These are phyloP conservation scores for Rosa chinensis DNA, from an alignment of 306 rosid species.

Conservation along the genomic window DNA sequence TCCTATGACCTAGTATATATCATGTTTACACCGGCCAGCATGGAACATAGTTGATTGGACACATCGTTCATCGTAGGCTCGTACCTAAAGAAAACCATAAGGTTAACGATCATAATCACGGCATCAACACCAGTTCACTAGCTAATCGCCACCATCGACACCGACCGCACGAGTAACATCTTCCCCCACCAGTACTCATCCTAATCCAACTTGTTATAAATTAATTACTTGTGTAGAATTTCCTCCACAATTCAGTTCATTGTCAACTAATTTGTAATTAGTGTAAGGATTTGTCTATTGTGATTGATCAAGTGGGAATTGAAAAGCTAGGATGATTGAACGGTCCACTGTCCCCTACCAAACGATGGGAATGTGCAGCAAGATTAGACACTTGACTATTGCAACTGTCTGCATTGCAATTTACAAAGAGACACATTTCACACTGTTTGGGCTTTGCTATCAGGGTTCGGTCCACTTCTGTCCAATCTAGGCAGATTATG, in stretches of 20 bases:
- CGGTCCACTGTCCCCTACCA: neutral
- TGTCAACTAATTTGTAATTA: neutral
- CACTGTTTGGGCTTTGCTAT: neutral
- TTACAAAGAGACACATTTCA: neutral
- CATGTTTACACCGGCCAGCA: too few relatives aligned
- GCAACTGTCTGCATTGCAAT: neutral
- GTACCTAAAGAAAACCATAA: too few relatives aligned
- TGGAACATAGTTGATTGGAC: neutral
- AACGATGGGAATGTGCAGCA: neutral
- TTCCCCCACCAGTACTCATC: neutral
- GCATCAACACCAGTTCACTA: neutral
- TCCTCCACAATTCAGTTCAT: neutral
- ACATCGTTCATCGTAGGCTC: neutral
- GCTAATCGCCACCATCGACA: neutral
- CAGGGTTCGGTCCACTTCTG: neutral
- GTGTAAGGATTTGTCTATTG: neutral
- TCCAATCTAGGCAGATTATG: neutral
- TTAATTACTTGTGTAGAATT: neutral
- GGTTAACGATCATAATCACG: neutral
- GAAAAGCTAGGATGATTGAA: neutral
- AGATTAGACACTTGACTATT: too few relatives aligned
- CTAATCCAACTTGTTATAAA: too few relatives aligned
- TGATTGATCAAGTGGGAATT: neutral
- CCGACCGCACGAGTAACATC: neutral
- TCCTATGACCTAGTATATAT: too few relatives aligned